Base-by-base conservation (phyloP, 768 basidiomycete species). In the Tricholoma bakamatsutake region DNA sequence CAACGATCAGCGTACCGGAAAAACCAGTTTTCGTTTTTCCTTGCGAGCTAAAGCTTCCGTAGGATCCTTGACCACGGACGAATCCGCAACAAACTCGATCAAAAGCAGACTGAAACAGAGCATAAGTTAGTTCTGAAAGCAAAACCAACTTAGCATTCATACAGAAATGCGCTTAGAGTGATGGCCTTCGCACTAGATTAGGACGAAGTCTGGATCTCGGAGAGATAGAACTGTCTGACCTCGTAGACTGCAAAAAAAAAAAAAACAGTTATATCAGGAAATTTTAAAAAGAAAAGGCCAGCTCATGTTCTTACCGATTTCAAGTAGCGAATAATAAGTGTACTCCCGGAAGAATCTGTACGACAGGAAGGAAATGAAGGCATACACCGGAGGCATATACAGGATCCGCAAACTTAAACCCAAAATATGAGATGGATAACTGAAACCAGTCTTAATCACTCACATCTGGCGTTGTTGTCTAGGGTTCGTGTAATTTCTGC, bases 141-240 rank as follows among this genome's bases (percentile, higher is more conserved):
- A 21, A 40, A 18, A 15, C 43, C 1, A 27, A 30, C 5, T 15
- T 15, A 15, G 39, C 10, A 53, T 17, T 72, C 86, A 11, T 52
- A 88, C 87, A 95, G 67, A 74, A 94, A 94, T 15, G 92, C 93
- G 64, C 88, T 88, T 34, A 93, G 64, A 0, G 88, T 90, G 46
- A 92, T 69, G 4, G 90, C 87, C 83, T 12, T 24, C 8, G 28
- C 15, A 12, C 21, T 54, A n/a, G 50, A 15, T 13, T 17, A 8
- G 45, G 49, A n/a, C 15, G 21, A 24, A n/a, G 13, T 37, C 37
- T 37, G 5, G 37, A 37, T 13, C 30, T 28, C 8, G 21, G 24
- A 24, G 21, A 24, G 21, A 40, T 4, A 47, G 54, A 34, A 24
- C 34, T 53, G 21, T 52, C 74, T 64, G 37, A 85, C 85, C 78